These are phyloP conservation scores for Aquilaria malaccensis DNA, from an alignment of 345 rosid genomes.

Conservation along the genomic window DNA sequence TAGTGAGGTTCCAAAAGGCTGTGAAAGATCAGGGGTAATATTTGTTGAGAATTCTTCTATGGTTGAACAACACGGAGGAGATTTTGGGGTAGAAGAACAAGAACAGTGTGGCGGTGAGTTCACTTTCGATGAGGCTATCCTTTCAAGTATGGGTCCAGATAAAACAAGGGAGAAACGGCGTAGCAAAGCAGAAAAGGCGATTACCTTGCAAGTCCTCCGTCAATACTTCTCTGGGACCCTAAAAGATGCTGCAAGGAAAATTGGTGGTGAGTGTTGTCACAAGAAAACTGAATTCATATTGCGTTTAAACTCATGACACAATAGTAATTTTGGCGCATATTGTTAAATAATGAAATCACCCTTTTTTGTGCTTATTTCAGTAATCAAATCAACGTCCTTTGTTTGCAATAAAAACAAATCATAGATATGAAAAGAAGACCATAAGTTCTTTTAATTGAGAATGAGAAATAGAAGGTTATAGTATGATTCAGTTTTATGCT, in stretches of 20 bases:
- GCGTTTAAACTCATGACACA: too few species aligned
- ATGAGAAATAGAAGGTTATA: too few species aligned
- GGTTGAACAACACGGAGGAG: slow-evolving; percentile 18
- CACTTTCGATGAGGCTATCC: slow-evolving; percentile 37
- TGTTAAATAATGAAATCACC: too few species aligned
- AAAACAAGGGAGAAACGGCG: slow-evolving; percentile 50
- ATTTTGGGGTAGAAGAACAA: slow-evolving; percentile 27
- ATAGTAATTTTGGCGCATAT: too few species aligned
- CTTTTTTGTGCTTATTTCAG: too few species aligned
- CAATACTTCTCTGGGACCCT: slow-evolving; percentile 82
- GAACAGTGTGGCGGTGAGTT: slow-evolving; percentile 36
- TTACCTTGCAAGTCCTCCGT: slow-evolving; percentile 65
- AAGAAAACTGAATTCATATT: not conserved
- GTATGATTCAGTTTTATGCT: too few species aligned
- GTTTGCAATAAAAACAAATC: too few species aligned
- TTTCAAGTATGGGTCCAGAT: slow-evolving; percentile 23
- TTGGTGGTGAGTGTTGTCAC: slow-evolving; percentile 64
- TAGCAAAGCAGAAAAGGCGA: slow-evolving; percentile 58
- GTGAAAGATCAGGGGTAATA: slow-evolving; percentile 23
- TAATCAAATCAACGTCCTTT: too few species aligned
- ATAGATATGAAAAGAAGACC: too few species aligned
- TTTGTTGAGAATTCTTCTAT: slow-evolving; percentile 21
- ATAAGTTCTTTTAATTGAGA: too few species aligned
- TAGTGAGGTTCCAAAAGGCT: slow-evolving; percentile 22
- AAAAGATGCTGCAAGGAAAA: slow-evolving; percentile 89